phyloP scores from a whole-genome alignment of 139 green algal species.

The Tetradesmus lagerheimii region DNA sequence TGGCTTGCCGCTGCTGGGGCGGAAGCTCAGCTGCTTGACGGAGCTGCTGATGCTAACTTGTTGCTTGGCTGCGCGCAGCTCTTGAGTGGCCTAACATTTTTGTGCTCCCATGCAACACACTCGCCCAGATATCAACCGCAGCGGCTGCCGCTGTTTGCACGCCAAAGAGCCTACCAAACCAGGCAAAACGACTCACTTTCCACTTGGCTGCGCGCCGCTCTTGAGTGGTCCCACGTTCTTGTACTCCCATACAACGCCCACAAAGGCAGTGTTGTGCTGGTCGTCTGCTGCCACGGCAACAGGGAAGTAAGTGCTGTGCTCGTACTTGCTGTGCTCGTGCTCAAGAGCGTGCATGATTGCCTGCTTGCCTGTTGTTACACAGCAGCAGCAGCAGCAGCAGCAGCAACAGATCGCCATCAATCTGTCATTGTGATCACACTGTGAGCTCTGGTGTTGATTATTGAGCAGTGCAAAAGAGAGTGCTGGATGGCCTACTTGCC shows the following conservation, averaged over 20 bases:
- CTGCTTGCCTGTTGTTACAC: not conserved
- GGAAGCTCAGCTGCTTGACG: slow-evolving; percentile 41
- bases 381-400: not conserved
- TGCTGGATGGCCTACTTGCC: not conserved
- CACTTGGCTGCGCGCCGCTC: not conserved
- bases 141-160: not conserved
- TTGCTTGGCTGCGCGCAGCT: not conserved
- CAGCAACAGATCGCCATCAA: not conserved
- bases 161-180: not conserved
- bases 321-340: slow-evolving; percentile 28
- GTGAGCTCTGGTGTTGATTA: too few relatives aligned
- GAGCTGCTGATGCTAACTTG: slow-evolving; percentile 3
- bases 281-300: slow-evolving; percentile 43
- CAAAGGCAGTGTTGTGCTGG: slow-evolving; percentile 10
- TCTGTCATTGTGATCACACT: not conserved
- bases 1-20: not conserved
- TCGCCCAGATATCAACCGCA: not conserved
- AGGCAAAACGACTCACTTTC: not conserved
- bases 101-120: slow-evolving; percentile 41
- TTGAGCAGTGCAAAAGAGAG: too few relatives aligned
- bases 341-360: slow-evolving; percentile 25
- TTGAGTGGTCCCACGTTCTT: not conserved
- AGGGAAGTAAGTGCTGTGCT: slow-evolving; percentile 32
- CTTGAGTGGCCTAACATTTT: not conserved
- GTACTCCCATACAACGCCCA: slow-evolving; percentile 42